phyloP scores from a whole-genome alignment of 768 basidiomycete species.

The Naganishia vishniacii region DNA sequence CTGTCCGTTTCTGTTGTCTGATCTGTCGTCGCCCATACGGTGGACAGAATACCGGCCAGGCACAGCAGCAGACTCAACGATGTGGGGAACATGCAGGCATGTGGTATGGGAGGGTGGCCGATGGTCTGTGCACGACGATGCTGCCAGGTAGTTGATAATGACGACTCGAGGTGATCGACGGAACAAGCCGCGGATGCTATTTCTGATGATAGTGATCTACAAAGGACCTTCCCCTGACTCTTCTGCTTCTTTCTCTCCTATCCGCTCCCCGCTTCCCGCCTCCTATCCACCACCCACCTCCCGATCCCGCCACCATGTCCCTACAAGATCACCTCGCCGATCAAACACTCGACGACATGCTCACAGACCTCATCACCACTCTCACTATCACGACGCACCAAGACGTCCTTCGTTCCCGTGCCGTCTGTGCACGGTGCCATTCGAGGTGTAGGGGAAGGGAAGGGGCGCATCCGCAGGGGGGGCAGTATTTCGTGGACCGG shows the following conservation, averaged over 20 bases:
- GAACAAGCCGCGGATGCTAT: background rate
- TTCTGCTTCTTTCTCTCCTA: no score
- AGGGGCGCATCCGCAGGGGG: background rate
- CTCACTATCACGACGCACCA: slow-evolving; percentile 16
- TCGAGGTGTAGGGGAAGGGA: background rate
- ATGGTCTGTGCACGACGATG: no score
- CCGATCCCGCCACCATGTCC: background rate
- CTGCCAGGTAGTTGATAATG: no score
- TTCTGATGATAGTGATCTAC: no score
- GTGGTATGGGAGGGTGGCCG: background rate
- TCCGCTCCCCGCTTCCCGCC: no score
- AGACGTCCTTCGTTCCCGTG: slow-evolving; percentile 9
- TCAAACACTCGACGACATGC: slow-evolving; percentile 18
- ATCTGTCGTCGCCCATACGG: background rate
- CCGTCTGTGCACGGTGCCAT: slow-evolving; percentile 18
- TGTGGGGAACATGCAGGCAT: slow-evolving; percentile 1
- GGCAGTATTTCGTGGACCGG: slow-evolving; percentile 18
- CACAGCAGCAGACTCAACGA: background rate
- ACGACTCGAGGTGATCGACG: background rate
- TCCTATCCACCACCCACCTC: background rate
- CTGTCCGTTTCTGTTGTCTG: background rate
- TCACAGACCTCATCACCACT: slow-evolving; percentile 15
- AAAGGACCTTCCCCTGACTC: no score
- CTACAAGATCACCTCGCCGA: background rate
- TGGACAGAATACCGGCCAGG: background rate